phyloP scores from a whole-genome alignment of 2,329 filamentous ascomycete genomes.

The Apiospora kogelbergensis region DNA sequence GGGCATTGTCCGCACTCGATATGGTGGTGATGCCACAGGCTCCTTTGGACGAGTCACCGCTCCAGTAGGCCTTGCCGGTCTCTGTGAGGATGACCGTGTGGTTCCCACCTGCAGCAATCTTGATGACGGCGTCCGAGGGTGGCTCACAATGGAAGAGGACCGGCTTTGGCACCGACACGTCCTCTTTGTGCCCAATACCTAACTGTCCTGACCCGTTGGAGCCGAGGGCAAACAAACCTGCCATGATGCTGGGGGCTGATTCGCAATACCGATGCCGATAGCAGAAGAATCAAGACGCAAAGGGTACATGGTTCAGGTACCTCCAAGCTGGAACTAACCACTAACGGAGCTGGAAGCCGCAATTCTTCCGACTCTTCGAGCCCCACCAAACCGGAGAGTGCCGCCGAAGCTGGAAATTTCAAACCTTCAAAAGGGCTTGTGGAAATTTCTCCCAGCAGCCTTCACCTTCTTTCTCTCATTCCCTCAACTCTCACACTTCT shows the following conservation, averaged over 20 bases:
- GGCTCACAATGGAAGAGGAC: constrained; percentile 54
- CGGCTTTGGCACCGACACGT: constrained; percentile 65
- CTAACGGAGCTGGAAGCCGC: constrained; percentile 2
- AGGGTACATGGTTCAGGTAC: neutral
- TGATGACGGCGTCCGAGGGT: constrained; percentile 35
- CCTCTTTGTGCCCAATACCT: constrained; percentile 68
- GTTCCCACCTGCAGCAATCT: constrained; percentile 71
- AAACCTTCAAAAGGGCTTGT: neutral
- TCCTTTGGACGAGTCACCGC: constrained; percentile 59
- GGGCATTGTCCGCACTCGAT: constrained; percentile 26
- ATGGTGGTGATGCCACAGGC: constrained; percentile 49
- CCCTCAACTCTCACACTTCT: neutral
- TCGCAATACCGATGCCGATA: neutral
- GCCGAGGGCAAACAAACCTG: constrained; percentile 66
- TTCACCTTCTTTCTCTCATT: constrained; percentile 16
- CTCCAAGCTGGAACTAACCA: neutral
- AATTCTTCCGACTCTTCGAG: neutral
- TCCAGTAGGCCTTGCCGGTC: constrained; percentile 60
- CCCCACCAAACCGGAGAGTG: neutral
- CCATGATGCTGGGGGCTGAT: constrained; percentile 34
- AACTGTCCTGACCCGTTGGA: constrained; percentile 77
- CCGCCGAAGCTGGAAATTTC: neutral
- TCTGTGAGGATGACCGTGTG: constrained; percentile 75
- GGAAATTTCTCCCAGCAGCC: constrained; percentile 9
- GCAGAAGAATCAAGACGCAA: too few species aligned